A percentile compares a stretch with the other conserved stretches of the same genome.
These are phyloP conservation scores for Fusarium sp. DNA, from an alignment of 2,329 filamentous ascomycete species.

Conservation along the genomic window DNA sequence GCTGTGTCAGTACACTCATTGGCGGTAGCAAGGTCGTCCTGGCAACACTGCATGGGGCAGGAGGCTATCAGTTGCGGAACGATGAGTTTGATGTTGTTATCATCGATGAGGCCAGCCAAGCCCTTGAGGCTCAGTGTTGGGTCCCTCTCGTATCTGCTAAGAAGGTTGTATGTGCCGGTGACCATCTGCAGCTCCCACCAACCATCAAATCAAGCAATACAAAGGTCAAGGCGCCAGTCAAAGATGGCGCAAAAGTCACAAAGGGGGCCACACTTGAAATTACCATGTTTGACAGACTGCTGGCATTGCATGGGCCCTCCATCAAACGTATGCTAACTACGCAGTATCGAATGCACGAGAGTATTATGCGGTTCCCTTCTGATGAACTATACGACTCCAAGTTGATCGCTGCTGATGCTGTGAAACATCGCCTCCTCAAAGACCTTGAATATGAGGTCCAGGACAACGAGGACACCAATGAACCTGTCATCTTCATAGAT, in stretches of 20 bases:
- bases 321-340: slow-evolving; percentile 97
- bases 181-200: slow-evolving; percentile 93
- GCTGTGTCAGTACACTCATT: slow-evolving; percentile 82
- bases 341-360: slow-evolving; percentile 98
- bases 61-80: slow-evolving; percentile 82
- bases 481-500: slow-evolving; percentile 93
- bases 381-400: slow-evolving; percentile 86
- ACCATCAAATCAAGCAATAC: slow-evolving; percentile 86
- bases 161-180: slow-evolving; percentile 91
- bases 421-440: slow-evolving; percentile 79
- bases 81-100: slow-evolving; percentile 93
- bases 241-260: slow-evolving; percentile 53
- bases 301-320: slow-evolving; percentile 80
- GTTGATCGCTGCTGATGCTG: slow-evolving; percentile 82
- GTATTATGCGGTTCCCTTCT: slow-evolving; percentile 95
- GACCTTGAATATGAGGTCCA: slow-evolving; percentile 82
- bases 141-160: slow-evolving; percentile 83
- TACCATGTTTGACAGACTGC: slow-evolving; percentile 92
- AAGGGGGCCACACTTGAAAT: slow-evolving; percentile 77
- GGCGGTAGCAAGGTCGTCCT: slow-evolving; percentile 86
- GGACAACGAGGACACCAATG: slow-evolving; percentile 85
- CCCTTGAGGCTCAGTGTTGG: slow-evolving; percentile 97
- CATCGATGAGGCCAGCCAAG: slow-evolving; percentile 96
- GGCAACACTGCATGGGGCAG: slow-evolving; percentile 91
- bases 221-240: slow-evolving; percentile 57